Conservation (phyloP, 768 basidiomycete species). For the Lentinula boryana region DNA sequence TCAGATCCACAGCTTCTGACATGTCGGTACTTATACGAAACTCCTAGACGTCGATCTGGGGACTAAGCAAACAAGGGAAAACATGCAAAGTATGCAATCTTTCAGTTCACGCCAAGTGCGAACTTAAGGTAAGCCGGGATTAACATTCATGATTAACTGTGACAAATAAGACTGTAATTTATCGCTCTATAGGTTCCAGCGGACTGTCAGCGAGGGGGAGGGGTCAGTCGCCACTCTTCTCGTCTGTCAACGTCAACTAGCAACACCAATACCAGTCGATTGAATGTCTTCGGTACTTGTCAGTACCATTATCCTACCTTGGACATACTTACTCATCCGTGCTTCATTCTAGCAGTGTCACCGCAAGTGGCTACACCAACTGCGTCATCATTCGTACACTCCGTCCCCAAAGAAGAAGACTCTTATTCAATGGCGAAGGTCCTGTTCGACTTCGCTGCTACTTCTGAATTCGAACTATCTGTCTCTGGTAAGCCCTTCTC, state of each 20-base stretch:
- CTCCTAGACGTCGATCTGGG: constrained; percentile 76
- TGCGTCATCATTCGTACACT: constrained; percentile 52
- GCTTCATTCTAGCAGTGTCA: not conserved
- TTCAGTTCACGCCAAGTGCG: constrained; percentile 81
- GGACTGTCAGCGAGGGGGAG: constrained; percentile 44
- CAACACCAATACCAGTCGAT: not conserved
- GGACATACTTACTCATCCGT: not conserved
- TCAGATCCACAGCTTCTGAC: not conserved
- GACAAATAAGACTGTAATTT: not conserved
- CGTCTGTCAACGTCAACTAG: constrained; percentile 5
- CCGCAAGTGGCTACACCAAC: constrained; percentile 26
- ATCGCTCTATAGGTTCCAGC: constrained; percentile 61
- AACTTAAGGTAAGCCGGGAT: constrained; percentile 59
- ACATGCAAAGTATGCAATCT: constrained; percentile 74
- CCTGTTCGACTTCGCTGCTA: constrained; percentile 68
- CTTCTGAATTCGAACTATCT: constrained; percentile 72
- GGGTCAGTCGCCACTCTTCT: constrained; percentile 14
- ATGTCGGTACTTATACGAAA: not conserved
- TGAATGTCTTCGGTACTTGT: not conserved
- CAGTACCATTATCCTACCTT: not conserved
- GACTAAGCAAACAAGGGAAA: constrained; percentile 81
- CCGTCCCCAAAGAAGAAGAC: constrained; percentile 32
- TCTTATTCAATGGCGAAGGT: constrained; percentile 51
- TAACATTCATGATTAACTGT: not conserved
- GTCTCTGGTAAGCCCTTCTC: constrained; percentile 44